Evolutionary conservation across 2,329 filamentous ascomycete genomes (phyloP).

Genomic region (Thelonectria rubi): DNA sequence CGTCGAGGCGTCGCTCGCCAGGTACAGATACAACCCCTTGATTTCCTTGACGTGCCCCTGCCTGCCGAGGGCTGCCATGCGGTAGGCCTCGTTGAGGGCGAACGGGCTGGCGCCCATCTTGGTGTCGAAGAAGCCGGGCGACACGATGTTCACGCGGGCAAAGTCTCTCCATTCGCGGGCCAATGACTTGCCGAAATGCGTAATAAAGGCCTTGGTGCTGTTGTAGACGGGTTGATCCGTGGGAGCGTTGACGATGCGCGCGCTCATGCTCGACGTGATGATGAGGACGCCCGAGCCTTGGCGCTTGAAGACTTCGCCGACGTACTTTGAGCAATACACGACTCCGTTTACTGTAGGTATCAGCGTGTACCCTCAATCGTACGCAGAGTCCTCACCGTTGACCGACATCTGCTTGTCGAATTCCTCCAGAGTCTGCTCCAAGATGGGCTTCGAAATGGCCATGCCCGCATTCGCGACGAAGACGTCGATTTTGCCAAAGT

Average conservation of each 20-base stretch:
- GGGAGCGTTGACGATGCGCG: slow-evolving; percentile 57
- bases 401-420: slow-evolving; percentile 62
- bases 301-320: slow-evolving; percentile 51
- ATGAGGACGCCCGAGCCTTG: slow-evolving; percentile 58
- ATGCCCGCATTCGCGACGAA: slow-evolving; percentile 48
- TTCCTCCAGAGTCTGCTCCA: slow-evolving; percentile 62
- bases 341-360: slow-evolving; percentile 51
- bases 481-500: slow-evolving; percentile 40
- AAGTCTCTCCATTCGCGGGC: slow-evolving; percentile 64
- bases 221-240: slow-evolving; percentile 64
- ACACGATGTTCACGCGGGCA: slow-evolving; percentile 62
- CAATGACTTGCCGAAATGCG: slow-evolving; percentile 61
- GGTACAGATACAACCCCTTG: slow-evolving; percentile 65
- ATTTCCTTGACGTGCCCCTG: slow-evolving; percentile 70
- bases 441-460: slow-evolving; percentile 62
- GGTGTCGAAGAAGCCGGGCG: slow-evolving; percentile 58
- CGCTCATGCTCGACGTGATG: slow-evolving; percentile 58
- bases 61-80: slow-evolving; percentile 60
- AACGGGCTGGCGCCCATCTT: slow-evolving; percentile 56
- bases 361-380: not conserved
- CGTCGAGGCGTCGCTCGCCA: slow-evolving; percentile 58
- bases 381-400: slow-evolving; percentile 53
- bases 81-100: slow-evolving; percentile 55
- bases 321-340: slow-evolving; percentile 53
- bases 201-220: slow-evolving; percentile 60